Conservation (phyloP, 106 monocot species). For the Acanthochlamys bracteata region DNA sequence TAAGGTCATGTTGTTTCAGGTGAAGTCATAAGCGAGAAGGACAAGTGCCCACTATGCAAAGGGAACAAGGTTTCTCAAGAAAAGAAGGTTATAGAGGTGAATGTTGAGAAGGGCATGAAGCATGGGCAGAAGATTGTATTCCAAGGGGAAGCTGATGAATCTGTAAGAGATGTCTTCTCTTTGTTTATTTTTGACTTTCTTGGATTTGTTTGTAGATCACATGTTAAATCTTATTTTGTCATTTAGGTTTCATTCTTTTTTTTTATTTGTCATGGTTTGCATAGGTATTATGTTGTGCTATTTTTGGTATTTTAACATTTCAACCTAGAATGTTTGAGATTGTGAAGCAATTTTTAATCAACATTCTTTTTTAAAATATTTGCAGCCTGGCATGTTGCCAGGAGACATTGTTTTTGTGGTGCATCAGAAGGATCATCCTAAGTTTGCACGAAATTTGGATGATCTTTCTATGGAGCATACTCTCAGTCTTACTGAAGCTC, state of each 20-base stretch:
- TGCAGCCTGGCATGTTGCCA: slow-evolving; percentile 54
- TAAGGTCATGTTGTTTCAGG: slow-evolving; percentile 22
- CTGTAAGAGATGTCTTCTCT: slow-evolving; percentile 37
- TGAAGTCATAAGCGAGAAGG: slow-evolving; percentile 69
- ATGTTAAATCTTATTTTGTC: too few relatives aligned
- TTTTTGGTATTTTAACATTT: too few relatives aligned
- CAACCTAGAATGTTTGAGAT: too few relatives aligned
- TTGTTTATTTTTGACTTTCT: neutral
- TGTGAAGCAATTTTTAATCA: too few relatives aligned
- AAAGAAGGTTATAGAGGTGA: slow-evolving; percentile 76
- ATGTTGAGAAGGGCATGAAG: slow-evolving; percentile 90
- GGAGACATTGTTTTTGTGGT: slow-evolving; percentile 60
- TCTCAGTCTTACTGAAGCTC: slow-evolving; percentile 54
- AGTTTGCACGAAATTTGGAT: slow-evolving; percentile 47
- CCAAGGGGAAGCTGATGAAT: slow-evolving; percentile 83
- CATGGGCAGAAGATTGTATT: slow-evolving; percentile 81
- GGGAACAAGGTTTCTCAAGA: slow-evolving; percentile 67
- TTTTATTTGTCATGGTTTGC: too few relatives aligned
- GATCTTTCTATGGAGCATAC: slow-evolving; percentile 57
- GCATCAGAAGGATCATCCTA: slow-evolving; percentile 59
- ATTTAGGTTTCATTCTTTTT: too few relatives aligned
- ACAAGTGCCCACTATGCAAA: slow-evolving; percentile 65
- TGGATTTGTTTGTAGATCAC: neutral
- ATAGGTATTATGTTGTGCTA: too few relatives aligned
- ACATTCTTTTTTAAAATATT: neutral